Evolutionary conservation across 148 eudicot species (phyloP), one percentile per base, ranked within the genome.

Genomic region (Arctostaphylos glauca): DNA sequence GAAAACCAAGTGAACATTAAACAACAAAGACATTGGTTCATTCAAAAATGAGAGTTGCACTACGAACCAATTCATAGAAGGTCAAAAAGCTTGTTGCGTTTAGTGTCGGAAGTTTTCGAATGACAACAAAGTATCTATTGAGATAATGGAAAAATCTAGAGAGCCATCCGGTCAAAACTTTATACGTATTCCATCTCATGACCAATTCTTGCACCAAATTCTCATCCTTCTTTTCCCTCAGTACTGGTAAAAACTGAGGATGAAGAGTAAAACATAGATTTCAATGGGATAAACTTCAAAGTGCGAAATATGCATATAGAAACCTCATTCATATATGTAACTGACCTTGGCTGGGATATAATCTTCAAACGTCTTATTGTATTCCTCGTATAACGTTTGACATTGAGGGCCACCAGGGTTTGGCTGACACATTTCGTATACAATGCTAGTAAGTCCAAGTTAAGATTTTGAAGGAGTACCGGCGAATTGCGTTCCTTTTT

Each of bases 101-200:
- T 74, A 96, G 90, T 15, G 91, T 60, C 16, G 99, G 93, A 87
- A 94, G 98, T 6, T 92, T 88, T 81, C 94, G 89, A 62, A 62
- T 62, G 55, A 97, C 91, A 55, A 96, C 90, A 84, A 93, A 96
- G 89, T 93, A 93, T 44, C 99, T 93, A 80, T 96, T 93, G 70
- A 96, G 92, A 87, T 94, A 96, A 81, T 91, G 93, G 73, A 96
- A 96, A 86, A 94, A 96, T 12, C 94, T 88, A 70, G 98, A 93
- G 81, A 96, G 86, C 99, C 97, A 93, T 81, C 97, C 88, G 48
- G 94, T 95, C 99, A 96, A 93, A 78, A 94, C 89, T 87, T 96
- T 96, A 84, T 96, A 94, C 89, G 91, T 93, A 21, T 84, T 85
- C 99, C 99, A 96, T 85, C 98, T 88, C 83, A 87, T 90, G 70